Conservation (phyloP, 139 green algal species). For the Chlamydomonas incerta region DNA sequence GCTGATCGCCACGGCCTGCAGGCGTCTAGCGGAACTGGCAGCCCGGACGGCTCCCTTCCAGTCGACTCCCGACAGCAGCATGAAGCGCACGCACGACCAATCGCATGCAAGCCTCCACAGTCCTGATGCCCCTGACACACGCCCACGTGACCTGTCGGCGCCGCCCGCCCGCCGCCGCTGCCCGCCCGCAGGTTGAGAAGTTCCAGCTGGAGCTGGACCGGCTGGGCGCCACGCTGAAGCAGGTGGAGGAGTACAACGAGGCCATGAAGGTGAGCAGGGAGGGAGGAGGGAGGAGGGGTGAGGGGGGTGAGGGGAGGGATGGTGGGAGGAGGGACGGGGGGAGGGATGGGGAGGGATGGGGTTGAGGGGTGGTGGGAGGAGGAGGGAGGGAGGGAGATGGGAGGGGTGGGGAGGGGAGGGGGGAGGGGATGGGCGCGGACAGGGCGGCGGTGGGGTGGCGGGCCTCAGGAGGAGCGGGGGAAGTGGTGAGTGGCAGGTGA, state of each 20-base stretch:
- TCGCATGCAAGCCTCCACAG: no score
- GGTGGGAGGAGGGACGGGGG: background rate
- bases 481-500: no score
- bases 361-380: background rate
- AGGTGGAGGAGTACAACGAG: conserved; percentile 78
- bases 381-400: background rate
- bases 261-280: conserved; percentile 57
- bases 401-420: background rate
- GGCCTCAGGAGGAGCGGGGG: no score
- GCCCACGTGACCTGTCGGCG: background rate
- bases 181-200: conserved; percentile 62
- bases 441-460: no score
- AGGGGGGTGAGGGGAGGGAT: background rate
- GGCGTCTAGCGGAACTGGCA: no score
- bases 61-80: no score
- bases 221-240: conserved; percentile 74
- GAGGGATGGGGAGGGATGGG: background rate
- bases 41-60: no score
- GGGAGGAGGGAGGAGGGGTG: background rate
- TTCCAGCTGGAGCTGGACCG: conserved; percentile 85
- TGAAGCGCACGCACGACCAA: no score
- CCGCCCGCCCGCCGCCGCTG: background rate
- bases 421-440: conserved; percentile 14
- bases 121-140: no score
- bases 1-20: no score